Base-by-base conservation (phyloP, 208 protist genomes). In the Herpetomonas muscarum region DNA sequence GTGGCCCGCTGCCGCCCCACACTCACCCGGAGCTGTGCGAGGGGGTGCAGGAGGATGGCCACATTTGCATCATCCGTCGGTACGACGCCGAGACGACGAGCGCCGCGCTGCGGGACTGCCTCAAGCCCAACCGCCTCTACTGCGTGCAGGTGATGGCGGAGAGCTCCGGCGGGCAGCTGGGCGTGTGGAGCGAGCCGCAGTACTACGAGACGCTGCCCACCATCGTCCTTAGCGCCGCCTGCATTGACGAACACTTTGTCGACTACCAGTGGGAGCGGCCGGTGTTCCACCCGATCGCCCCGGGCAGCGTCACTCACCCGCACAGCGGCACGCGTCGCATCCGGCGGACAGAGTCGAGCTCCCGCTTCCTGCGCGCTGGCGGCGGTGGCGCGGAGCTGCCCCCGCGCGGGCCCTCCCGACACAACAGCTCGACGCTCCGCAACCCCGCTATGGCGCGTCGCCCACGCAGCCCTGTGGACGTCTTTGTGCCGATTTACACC, bases 171-270 rank as follows among this genome's bases (percentile, higher is more conserved):
- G 74, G 71, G 7, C 81, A 91, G 50, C 70, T 89, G n/a, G 90
- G 87, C 22, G 48, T 74, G 52, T 96, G 90, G 90, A 87, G 81
- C 49, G 52, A 60, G 54, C 64, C 84, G 46, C 50, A 71, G 31
- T 82, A 80, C 61, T 72, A 93, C 34, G 61, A 87, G 19, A 92
- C 85, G 22, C 83, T 83, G 67, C 73, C 79, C 22, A 87, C 76
- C 57, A 75, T 95, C 37, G 44, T 50, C 19, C 34, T 93, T 22
- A 66, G 36, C 19, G 56, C 69, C 1, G 46, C 54, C 19, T 49
- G 58, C 36, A 87, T 93, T 41, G 81, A 85, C 51, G 89, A 95
- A 51, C 76, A 89, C 50, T 81, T 78, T 64, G 67, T 90, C 15
- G 64, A 76, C 41, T 52, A 93, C 30, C 30, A 55, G 22, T 95